Conservation (phyloP, 768 basidiomycete genomes). For the Boletus rubescentipes region DNA sequence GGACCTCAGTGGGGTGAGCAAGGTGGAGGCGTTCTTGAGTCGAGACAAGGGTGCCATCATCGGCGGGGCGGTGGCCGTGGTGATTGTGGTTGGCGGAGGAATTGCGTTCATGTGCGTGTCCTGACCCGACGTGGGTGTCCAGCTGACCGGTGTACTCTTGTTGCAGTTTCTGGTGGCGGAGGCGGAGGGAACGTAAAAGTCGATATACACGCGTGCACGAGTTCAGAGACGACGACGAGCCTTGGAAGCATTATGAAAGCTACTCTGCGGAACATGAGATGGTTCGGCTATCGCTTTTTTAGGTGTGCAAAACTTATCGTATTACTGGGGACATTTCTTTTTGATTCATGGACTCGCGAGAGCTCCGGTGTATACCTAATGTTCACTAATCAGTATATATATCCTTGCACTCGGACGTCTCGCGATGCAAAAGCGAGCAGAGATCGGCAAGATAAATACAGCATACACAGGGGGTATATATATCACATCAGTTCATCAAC, state of each 20-base stretch:
- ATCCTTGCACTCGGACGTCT: too few species aligned
- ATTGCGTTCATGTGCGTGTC: conserved; percentile 32
- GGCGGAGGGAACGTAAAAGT: conserved; percentile 15
- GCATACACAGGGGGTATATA: conserved; percentile 5
- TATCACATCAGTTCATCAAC: conserved; percentile 44
- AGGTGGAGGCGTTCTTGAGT: conserved; percentile 43
- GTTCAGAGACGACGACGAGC: conserved; percentile 30
- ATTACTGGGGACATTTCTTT: background rate
- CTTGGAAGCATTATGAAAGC: conserved; percentile 30
- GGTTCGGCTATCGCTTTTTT: conserved; percentile 8
- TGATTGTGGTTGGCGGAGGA: conserved; percentile 39
- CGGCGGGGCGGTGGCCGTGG: conserved; percentile 45
- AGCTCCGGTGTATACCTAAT: too few species aligned
- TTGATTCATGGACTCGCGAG: too few species aligned
- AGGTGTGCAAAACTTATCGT: background rate
- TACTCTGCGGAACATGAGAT: conserved; percentile 15
- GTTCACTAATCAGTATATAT: too few species aligned
- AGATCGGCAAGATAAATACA: conserved; percentile 17
- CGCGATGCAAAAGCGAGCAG: background rate
- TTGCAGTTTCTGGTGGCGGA: conserved; percentile 33
- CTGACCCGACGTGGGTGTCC: background rate
- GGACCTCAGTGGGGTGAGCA: conserved; percentile 48
- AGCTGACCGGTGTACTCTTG: background rate
- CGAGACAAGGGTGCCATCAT: conserved; percentile 48
- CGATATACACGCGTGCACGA: conserved; percentile 26